Conservation (phyloP, 805 yeast species). For the Scheffersomyces coipomensis region DNA sequence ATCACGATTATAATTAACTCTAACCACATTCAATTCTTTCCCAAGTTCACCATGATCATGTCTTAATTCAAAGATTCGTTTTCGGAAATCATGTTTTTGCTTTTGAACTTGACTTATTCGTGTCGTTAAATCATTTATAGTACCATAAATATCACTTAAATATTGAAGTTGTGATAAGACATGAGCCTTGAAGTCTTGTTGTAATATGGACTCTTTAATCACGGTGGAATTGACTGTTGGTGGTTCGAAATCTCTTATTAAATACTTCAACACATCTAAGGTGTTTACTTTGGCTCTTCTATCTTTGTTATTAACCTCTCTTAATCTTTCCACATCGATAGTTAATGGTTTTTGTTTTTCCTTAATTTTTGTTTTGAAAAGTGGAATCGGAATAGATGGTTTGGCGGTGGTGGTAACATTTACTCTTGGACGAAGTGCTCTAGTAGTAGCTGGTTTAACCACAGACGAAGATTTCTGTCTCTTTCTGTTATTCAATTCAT, state of each 20-base stretch:
- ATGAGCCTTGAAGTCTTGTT: slow-evolving; percentile 31
- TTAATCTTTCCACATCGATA: slow-evolving; percentile 28
- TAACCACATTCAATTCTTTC: slow-evolving; percentile 24
- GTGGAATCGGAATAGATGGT: slow-evolving; percentile 9
- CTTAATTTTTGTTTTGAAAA: slow-evolving; percentile 14
- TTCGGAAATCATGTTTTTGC: slow-evolving; percentile 29
- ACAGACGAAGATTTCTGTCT: neutral
- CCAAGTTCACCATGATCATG: slow-evolving; percentile 31
- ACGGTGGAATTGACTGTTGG: slow-evolving; percentile 8
- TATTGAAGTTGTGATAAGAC: slow-evolving; percentile 24
- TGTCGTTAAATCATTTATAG: slow-evolving; percentile 27
- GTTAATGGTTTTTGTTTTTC: slow-evolving; percentile 27
- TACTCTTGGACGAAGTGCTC: slow-evolving; percentile 2
- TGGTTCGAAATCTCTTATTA: slow-evolving; percentile 29
- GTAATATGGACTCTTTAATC: slow-evolving; percentile 21
- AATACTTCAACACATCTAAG: slow-evolving; percentile 35
- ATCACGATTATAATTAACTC: slow-evolving; percentile 17
- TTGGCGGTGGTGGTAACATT: neutral
- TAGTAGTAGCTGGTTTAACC: neutral
- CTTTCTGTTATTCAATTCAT: slow-evolving; percentile 1
- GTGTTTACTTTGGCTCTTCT: slow-evolving; percentile 28
- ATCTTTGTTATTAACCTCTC: slow-evolving; percentile 17
- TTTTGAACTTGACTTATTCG: slow-evolving; percentile 29
- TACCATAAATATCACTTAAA: slow-evolving; percentile 33
- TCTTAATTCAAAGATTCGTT: slow-evolving; percentile 26